A percentile compares a stretch with the other conserved stretches of the same genome.
Conservation (phyloP, 2,329 filamentous ascomycete species). For the Aspergillus aculeatinus region DNA sequence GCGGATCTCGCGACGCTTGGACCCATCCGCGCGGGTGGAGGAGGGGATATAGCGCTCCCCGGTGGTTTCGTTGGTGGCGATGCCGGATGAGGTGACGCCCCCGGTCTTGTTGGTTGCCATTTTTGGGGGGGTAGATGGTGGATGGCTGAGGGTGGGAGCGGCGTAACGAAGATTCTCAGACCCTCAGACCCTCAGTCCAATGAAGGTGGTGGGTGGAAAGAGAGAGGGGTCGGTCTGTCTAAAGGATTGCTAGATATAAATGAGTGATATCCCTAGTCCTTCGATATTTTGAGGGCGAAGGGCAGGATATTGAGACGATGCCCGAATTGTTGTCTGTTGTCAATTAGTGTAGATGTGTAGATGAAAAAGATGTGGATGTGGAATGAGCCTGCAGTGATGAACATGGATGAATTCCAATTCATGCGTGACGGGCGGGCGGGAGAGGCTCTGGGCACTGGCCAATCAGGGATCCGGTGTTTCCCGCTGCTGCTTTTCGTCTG, state of each 20-base stretch:
- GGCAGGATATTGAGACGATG: too few species aligned
- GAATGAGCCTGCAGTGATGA: too few species aligned
- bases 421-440: constrained; percentile 22
- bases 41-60: constrained; percentile 88
- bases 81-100: constrained; percentile 55
- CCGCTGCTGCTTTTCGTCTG: constrained; percentile 36
- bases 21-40: constrained; percentile 82
- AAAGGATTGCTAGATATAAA: too few species aligned
- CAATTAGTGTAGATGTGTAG: too few species aligned
- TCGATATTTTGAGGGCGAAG: too few species aligned
- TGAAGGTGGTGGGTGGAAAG: too few species aligned
- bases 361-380: too few species aligned
- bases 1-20: constrained; percentile 89
- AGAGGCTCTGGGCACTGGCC: constrained; percentile 26
- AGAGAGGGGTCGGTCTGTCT: too few species aligned
- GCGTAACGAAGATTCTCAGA: not conserved
- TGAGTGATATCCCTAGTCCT: too few species aligned
- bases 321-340: too few species aligned
- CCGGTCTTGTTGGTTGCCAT: constrained; percentile 52
- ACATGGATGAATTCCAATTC: constrained; percentile 5
- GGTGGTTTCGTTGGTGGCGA: constrained; percentile 70
- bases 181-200: too few species aligned
- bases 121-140: constrained; percentile 17
- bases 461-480: constrained; percentile 43
- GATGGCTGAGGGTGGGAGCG: not conserved